Percentiles rank a stretch among this genome's conserved stretches.
Conservation (phyloP, 345 rosid genomes). For the Acer negundo region DNA sequence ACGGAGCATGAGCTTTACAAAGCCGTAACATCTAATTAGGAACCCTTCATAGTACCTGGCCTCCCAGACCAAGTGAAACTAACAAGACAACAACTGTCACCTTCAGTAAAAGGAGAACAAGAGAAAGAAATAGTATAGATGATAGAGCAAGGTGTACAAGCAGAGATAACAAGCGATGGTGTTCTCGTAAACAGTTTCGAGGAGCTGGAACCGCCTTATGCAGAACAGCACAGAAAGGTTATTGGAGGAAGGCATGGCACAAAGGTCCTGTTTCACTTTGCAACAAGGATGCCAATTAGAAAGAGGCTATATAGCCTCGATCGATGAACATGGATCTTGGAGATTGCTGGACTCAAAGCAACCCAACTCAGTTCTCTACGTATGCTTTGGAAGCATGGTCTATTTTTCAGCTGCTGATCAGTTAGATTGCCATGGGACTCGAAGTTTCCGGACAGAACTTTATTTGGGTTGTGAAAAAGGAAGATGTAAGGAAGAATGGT, state of each 20-base stretch:
- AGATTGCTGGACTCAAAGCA: constrained; percentile 24
- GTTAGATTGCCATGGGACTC: constrained; percentile 52
- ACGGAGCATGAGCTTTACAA: constrained; percentile 37
- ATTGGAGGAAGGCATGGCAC: not conserved
- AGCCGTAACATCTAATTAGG: constrained; percentile 30
- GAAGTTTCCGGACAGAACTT: constrained; percentile 51
- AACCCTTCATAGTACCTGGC: constrained; percentile 35
- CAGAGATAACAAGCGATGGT: constrained; percentile 36
- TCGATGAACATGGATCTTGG: constrained; percentile 17
- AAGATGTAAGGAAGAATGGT: constrained; percentile 25
- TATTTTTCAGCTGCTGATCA: constrained; percentile 10
- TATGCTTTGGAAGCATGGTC: constrained; percentile 23
- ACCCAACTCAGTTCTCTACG: constrained; percentile 23
- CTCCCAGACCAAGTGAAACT: constrained; percentile 35
- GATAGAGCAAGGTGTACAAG: not conserved
- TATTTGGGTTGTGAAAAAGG: constrained; percentile 48
- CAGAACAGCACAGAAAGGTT: not conserved
- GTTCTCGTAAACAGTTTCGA: not conserved
- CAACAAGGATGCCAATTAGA: not conserved
- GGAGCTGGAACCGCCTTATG: not conserved
- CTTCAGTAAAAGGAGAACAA: not conserved
- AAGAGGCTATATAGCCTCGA: constrained; percentile 2
- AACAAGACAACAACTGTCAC: constrained; percentile 24
- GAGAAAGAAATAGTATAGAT: not conserved
- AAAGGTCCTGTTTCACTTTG: not conserved